Percentiles rank a stretch among this genome's conserved stretches.
These are phyloP conservation scores for Gomphus bonarii DNA, from an alignment of 1,284 basidiomycete genomes.

Conservation along the genomic window DNA sequence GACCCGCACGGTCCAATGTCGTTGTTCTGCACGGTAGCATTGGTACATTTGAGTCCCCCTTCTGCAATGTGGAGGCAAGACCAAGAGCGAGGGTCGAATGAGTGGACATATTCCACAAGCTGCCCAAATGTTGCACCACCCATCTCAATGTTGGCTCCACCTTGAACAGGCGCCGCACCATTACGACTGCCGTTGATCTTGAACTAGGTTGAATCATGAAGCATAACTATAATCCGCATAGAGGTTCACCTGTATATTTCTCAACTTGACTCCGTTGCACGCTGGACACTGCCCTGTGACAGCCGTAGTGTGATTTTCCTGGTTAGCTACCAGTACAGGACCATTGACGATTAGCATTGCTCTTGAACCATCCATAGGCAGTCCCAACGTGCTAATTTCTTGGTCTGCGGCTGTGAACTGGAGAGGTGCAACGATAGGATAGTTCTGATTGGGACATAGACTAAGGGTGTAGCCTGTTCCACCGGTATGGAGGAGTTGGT, in stretches of 20 bases:
- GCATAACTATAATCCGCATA: neutral
- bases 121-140: constrained; percentile 60
- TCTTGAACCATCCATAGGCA: constrained; percentile 46
- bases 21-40: constrained; percentile 62
- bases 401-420: constrained; percentile 54
- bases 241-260: constrained; percentile 55
- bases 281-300: constrained; percentile 51
- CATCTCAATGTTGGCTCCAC: constrained; percentile 71
- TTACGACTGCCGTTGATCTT: constrained; percentile 60
- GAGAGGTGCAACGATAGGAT: constrained; percentile 54
- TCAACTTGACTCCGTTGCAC: constrained; percentile 49
- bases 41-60: constrained; percentile 52
- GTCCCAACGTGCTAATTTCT: constrained; percentile 71
- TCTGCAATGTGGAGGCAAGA: constrained; percentile 63
- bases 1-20: constrained; percentile 70
- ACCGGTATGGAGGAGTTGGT: constrained; percentile 55
- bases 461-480: constrained; percentile 15
- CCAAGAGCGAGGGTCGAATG: constrained; percentile 65
- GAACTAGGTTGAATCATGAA: neutral
- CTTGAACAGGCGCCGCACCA: constrained; percentile 37
- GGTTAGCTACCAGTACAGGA: constrained; percentile 28
- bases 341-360: constrained; percentile 52
- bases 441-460: constrained; percentile 54
- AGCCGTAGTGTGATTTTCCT: constrained; percentile 58
- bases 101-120: constrained; percentile 59